Evolutionary conservation across 2,329 filamentous ascomycete genomes (phyloP).

Genomic region (Zymoseptoria ardabiliae): DNA sequence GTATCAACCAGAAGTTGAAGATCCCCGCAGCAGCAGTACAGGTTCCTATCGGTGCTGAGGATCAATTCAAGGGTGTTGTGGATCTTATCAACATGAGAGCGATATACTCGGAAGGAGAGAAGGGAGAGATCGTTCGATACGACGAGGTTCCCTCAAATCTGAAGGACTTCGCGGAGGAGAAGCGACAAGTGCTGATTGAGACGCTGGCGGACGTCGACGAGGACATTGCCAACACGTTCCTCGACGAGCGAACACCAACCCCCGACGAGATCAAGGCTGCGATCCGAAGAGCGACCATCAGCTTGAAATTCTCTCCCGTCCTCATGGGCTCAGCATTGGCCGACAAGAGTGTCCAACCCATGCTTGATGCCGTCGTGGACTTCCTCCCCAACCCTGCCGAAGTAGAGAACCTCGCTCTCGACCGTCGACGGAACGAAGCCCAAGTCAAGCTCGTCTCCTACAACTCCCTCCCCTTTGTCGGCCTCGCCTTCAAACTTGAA

Average conservation of each 20-base stretch:
- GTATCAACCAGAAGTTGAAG: conserved; percentile 94
- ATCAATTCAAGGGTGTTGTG: conserved; percentile 85
- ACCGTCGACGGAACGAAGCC: conserved; percentile 69
- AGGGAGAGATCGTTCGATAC: conserved; percentile 67
- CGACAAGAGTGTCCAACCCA: conserved; percentile 90
- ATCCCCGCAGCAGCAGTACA: conserved; percentile 89
- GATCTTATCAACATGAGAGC: conserved; percentile 89
- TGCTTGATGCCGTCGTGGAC: conserved; percentile 94
- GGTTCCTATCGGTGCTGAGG: conserved; percentile 86
- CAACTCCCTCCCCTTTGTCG: conserved; percentile 87
- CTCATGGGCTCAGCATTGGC: conserved; percentile 94
- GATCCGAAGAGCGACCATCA: conserved; percentile 83
- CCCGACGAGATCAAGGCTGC: conserved; percentile 81
- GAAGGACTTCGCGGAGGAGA: conserved; percentile 68
- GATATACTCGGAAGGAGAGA: conserved; percentile 80
- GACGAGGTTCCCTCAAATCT: conserved; percentile 80
- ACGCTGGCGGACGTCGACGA: conserved; percentile 96
- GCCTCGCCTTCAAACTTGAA: conserved; percentile 96
- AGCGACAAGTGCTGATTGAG: conserved; percentile 80
- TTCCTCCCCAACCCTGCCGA: conserved; percentile 89
- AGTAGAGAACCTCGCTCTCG: conserved; percentile 81
- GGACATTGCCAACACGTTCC: conserved; percentile 89
- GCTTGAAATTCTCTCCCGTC: conserved; percentile 84
- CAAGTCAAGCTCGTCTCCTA: conserved; percentile 85
- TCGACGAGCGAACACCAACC: conserved; percentile 77